Evolutionary conservation across 441 rosid species (phyloP), one percentile per base, ranked within the genome.

Genomic region (Corymbia citriodora): DNA sequence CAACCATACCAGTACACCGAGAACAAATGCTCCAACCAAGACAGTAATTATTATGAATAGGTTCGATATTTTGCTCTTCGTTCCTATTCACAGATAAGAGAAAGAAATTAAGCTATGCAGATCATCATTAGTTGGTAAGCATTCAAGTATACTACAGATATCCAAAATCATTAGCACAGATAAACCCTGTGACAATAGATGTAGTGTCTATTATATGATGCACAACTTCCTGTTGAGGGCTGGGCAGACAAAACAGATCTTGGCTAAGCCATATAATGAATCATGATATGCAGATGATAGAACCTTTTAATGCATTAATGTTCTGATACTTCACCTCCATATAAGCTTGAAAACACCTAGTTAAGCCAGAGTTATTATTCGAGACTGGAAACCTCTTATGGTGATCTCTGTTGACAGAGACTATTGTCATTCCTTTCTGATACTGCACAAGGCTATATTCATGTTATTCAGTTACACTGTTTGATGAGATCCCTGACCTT

Each of bases 1-100:
- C 21, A 96, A 92, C 93, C 94, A 95, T n/a, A 92, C 45, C 18
- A 90, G 88, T 87, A 92, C 13, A 2, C 91, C 94, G 2, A 96
- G 83, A 82, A 95, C 90, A 90, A 94, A 83, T 45, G 90, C 91
- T 65, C 96, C 95, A 1, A 91, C 88, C 57, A 93, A 90, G 87
- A 91, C 93, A 14, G 94, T 61, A 88, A 92, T 31, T 55, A 89
- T 90, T 88, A 96, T 94, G 90, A 92, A 93, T n/a, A 91, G 79
- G 18, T 90, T 91, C n/a, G 95, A 88, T 81, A 93, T 57, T 70
- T 23, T 72, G 31, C 91, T 92, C 55, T 53, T 89, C 36, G 92
- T 90, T 74, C 92, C 98, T 95, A 90, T 33, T 15, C 65, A 83
- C 29, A 55, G n/a, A 89, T 57, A 57, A 36, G 33, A 89, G 79